Percentiles rank a stretch among this genome's conserved stretches.
These are phyloP conservation scores for Wickerhamiella dianesei DNA, from an alignment of 805 yeast species.

Conservation along the genomic window DNA sequence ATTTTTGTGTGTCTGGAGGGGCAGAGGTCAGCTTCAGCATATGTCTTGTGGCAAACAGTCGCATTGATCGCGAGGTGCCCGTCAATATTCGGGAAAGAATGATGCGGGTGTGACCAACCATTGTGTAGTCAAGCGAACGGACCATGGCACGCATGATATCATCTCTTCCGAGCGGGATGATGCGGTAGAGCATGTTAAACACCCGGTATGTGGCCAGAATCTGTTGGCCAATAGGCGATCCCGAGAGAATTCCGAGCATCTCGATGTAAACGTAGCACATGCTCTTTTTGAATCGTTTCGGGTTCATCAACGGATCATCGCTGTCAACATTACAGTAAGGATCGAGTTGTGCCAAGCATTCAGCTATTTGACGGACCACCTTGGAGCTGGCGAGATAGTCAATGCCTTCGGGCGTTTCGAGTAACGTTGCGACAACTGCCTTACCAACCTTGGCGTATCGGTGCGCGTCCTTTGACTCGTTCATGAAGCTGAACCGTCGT, in stretches of 20 bases:
- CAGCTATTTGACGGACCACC: conserved; percentile 75
- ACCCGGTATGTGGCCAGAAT: conserved; percentile 73
- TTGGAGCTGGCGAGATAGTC: conserved; percentile 51
- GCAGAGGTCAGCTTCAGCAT: conserved; percentile 21
- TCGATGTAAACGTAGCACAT: conserved; percentile 64
- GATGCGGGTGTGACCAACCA: conserved; percentile 53
- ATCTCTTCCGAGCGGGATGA: conserved; percentile 21
- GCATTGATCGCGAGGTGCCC: conserved; percentile 37
- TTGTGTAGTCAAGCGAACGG: conserved; percentile 44
- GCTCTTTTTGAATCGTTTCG: conserved; percentile 44
- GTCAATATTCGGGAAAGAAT: conserved; percentile 52
- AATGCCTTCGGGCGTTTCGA: conserved; percentile 52
- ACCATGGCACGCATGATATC: conserved; percentile 31
- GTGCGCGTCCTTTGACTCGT: conserved; percentile 35
- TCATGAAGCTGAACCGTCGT: conserved; percentile 51
- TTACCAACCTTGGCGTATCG: conserved; percentile 62
- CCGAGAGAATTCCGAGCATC: conserved; percentile 60
- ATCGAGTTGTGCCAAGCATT: conserved; percentile 73
- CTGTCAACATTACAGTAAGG: conserved; percentile 65
- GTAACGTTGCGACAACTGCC: conserved; percentile 51
- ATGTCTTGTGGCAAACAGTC: conserved; percentile 43
- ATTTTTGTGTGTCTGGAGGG: conserved; percentile 19
- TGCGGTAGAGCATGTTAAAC: conserved; percentile 63
- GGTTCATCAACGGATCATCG: conserved; percentile 60
- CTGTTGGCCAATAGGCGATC: conserved; percentile 45